Base-by-base conservation (phyloP, 2,329 filamentous ascomycete species). In the Thelonectria blattea region DNA sequence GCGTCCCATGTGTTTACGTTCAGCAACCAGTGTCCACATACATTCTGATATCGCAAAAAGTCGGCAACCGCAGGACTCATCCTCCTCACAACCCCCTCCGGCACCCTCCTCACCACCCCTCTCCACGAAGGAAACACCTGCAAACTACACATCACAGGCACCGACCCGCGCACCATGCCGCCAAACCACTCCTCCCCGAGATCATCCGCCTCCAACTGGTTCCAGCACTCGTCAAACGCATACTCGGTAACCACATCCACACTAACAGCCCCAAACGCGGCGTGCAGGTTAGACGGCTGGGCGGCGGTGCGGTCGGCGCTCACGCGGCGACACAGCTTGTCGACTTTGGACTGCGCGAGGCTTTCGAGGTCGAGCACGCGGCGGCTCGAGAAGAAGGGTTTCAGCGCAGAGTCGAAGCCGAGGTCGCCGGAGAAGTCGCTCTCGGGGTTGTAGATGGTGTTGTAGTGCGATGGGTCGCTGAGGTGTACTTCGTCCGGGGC, bases 381-480 rank as follows among this genome's bases (percentile, higher is more conserved):
- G 11, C 70, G 69, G 37, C 71, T 74, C 2, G 79, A 80, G 64
- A 82, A 83, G 68, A 79, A 81, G 0, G 71, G 73, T 56, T 74
- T 79, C 49, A 83, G 60, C 30, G 63, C 61, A 4, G 47, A 60
- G 27, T 69, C 66, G 12, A 65, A 60, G 15, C 67, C 67, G 42
- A 58, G 59, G 18, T 50, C 59, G 46, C 59, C 55, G 10, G 58
- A 61, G 41, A 63, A 63, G 57, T 57, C 58, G 12, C 54, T 62
- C 20, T 58, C 58, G 2, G 58, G 43, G 17, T 57, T 60, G 30
- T 63, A 68, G 9, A 68, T 58, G 22, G 56, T 53, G 12, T 67
- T 61, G 49, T 64, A 68, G 51, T 65, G 39, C 17, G 57, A 56
- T n/a, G 61, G 60, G 17, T 67, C 51, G 37, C 42, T 57, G 14